Percentiles rank a stretch among this genome's conserved stretches.
Conservation (phyloP, 345 rosid species). For the Hibiscus syriacus region DNA sequence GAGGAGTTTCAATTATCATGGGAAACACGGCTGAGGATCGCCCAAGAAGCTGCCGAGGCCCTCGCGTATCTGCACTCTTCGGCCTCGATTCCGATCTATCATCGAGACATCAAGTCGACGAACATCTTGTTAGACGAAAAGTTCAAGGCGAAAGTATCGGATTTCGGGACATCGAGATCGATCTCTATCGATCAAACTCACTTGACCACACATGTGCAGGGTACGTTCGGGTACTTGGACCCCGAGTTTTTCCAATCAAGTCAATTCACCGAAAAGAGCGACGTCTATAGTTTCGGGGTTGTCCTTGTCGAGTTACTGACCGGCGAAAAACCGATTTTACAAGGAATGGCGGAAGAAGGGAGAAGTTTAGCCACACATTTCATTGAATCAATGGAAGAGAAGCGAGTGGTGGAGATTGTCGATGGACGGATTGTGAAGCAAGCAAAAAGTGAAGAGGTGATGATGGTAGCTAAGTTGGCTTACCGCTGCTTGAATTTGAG, state of each 20-base stretch:
- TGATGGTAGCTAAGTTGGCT: not conserved
- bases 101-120: conserved; percentile 24
- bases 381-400: conserved; percentile 4
- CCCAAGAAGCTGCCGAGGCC: conserved; percentile 14
- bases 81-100: conserved; percentile 12
- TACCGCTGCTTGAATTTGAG: conserved; percentile 8
- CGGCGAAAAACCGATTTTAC: conserved; percentile 4
- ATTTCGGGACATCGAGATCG: conserved; percentile 18
- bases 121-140: conserved; percentile 19
- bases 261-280: conserved; percentile 12
- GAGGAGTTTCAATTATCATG: conserved; percentile 9
- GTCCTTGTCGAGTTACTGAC: conserved; percentile 9
- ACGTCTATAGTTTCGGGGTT: conserved; percentile 7
- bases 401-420: not conserved
- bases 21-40: conserved; percentile 16
- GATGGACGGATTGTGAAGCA: not conserved
- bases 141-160: conserved; percentile 16
- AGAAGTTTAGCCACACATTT: conserved; percentile 9
- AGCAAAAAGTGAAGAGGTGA: not conserved
- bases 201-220: conserved; percentile 12
- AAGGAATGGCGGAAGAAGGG: not conserved
- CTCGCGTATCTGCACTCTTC: conserved; percentile 18
- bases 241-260: conserved; percentile 19
- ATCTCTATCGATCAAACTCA: conserved; percentile 18
- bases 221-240: conserved; percentile 20